Evolutionary conservation across 1,139 yeast genomes (phyloP), one percentile per base, ranked within the genome.

Genomic region (Debaryomyces nepalensis): DNA sequence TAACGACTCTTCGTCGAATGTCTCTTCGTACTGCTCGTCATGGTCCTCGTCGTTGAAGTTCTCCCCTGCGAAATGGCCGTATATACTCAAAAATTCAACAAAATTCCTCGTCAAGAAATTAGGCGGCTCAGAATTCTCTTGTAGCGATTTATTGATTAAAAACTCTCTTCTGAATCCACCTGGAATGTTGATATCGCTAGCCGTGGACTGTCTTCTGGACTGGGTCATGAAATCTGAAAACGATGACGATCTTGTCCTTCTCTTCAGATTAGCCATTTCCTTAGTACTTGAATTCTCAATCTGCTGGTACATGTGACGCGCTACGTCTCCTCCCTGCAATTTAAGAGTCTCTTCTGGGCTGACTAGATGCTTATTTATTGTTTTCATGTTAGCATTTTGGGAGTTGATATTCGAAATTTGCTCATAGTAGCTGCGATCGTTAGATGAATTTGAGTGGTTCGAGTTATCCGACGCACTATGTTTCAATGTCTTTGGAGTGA

Each of bases 11-110:
- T 82, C 89, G 47, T 79, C 85, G 29, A 56, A 61, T 9, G 52
- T 57, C 12, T 57, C 63, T 43, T 56, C 58, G 32, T 49, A 50
- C 8, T 40, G 39, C 9, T 30, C 81, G 32, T 68, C 64, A 39
- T 68, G 78, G 45, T 84, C 87, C 49, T 84, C 91, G 54, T 81
- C 85, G 52, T 84, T 89, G 46, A 86, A 74, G 33, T 82, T 79
- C 63, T 86, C 95, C 52, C 95, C 95, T 1, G 93, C 93, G 63
- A 86, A 86, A 67, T 85, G 91, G 4, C 95, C 95, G 59, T 85
- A 85, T 9, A 86, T 74, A 51, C 85, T 81, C 39, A 86, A 67
- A 55, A 86, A 85, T 58, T 86, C 95, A 50, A 85, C 70, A 51
- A 86, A 86, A 59, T 85, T 85, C 41, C 78, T 72, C 1, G 93